A percentile compares a stretch with the other conserved stretches of the same genome.
phyloP scores from a whole-genome alignment of 495 filamentous ascomycete genomes.

The Tuber magnatum region DNA sequence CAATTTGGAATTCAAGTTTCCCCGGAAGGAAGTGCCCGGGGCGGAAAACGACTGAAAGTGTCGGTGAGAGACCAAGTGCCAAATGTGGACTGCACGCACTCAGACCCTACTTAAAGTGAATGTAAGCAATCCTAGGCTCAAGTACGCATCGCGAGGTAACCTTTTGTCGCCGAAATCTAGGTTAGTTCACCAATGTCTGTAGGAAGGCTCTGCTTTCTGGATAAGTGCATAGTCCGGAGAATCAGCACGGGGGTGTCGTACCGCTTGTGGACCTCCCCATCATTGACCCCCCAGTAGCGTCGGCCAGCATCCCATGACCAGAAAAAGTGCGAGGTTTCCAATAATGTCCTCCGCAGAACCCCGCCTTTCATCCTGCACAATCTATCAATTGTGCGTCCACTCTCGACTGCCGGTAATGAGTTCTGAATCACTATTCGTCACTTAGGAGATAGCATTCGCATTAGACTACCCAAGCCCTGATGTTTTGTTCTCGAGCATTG shows the following conservation, averaged over 20 bases:
- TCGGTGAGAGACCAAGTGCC: background rate
- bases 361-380: background rate
- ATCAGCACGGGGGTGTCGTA: background rate
- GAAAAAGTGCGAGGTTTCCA: background rate
- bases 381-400: background rate
- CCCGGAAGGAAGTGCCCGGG: background rate
- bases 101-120: background rate
- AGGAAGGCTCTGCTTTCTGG: background rate
- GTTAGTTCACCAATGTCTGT: background rate
- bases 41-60: background rate
- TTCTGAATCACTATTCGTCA: background rate
- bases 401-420: background rate
- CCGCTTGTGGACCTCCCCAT: background rate
- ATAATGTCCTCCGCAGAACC: background rate
- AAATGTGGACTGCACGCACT: background rate
- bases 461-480: background rate
- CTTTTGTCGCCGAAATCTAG: background rate
- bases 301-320: background rate
- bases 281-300: background rate
- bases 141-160: background rate
- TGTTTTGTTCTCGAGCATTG: background rate
- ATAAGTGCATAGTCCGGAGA: background rate
- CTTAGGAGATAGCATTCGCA: background rate
- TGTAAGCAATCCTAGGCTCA: background rate
- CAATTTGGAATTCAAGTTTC: background rate